A percentile compares a stretch with the other conserved stretches of the same genome.
phyloP scores from a whole-genome alignment of 2,329 filamentous ascomycete species.

The Hymenoscyphus infarciens region DNA sequence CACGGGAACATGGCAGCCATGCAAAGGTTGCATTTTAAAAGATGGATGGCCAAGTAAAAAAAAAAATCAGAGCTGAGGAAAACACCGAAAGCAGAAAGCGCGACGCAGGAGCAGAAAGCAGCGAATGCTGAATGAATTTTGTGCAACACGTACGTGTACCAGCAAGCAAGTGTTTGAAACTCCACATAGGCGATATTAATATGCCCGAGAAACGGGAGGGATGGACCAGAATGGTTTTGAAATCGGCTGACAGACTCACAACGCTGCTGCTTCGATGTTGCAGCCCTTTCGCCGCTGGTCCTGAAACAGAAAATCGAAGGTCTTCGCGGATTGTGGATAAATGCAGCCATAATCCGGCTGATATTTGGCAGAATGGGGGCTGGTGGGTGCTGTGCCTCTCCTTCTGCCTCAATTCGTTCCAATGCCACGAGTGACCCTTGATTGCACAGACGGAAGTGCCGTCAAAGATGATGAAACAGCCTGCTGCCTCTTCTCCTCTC shows the following conservation, averaged over 20 bases:
- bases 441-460: conserved; percentile 2
- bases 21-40: background rate
- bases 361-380: background rate
- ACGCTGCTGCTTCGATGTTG: background rate
- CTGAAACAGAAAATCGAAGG: background rate
- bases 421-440: conserved; percentile 1
- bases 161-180: background rate
- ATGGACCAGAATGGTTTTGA: background rate
- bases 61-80: conserved; percentile 1
- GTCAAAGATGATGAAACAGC: conserved; percentile 3
- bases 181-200: background rate
- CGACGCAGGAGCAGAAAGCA: background rate
- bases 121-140: background rate
- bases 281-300: background rate
- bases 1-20: conserved; percentile 1
- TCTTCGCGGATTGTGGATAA: background rate
- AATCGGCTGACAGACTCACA: background rate
- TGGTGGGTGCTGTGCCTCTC: conserved; percentile 1
- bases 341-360: conserved; percentile 1
- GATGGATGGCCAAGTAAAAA: conserved; percentile 1
- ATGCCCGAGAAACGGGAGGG: background rate
- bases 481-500: background rate
- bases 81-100: background rate
- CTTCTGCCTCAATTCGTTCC: conserved; percentile 1
- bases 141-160: background rate